Percentiles rank a stretch among this genome's conserved stretches.
Conservation (phyloP, 805 yeast species). For the Spathaspora arborariae region DNA sequence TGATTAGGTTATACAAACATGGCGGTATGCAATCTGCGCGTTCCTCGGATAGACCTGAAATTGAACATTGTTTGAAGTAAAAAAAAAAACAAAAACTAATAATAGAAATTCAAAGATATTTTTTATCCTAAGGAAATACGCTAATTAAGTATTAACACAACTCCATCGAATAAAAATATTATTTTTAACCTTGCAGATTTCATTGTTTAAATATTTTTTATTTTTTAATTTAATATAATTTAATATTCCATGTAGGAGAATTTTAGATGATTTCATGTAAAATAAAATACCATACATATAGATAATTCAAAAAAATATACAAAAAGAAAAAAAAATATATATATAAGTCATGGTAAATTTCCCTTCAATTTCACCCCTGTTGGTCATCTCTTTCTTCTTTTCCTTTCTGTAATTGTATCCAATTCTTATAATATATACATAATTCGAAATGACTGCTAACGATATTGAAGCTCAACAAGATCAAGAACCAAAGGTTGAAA, state of each 20-base stretch:
- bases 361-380: background rate
- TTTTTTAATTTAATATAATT: background rate
- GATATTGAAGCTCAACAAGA: conserved; percentile 27
- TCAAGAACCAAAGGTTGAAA: conserved; percentile 15
- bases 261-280: background rate
- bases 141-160: background rate
- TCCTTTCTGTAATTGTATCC: no score
- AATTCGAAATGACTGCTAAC: conserved; percentile 18
- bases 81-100: background rate
- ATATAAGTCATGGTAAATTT: background rate
- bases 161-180: background rate
- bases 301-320: background rate
- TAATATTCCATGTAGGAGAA: no score
- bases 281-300: background rate
- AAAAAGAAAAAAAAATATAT: background rate
- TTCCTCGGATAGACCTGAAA: background rate
- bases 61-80: background rate
- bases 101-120: background rate
- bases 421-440: no score
- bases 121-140: background rate
- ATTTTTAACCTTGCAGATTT: background rate
- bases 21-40: background rate
- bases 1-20: background rate
- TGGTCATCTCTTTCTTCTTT: conserved; percentile 2
- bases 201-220: background rate